Evolutionary conservation across 2,329 filamentous ascomycete species (phyloP), one percentile per base, ranked within the genome.

Genomic region (Sclerotinia nivalis): DNA sequence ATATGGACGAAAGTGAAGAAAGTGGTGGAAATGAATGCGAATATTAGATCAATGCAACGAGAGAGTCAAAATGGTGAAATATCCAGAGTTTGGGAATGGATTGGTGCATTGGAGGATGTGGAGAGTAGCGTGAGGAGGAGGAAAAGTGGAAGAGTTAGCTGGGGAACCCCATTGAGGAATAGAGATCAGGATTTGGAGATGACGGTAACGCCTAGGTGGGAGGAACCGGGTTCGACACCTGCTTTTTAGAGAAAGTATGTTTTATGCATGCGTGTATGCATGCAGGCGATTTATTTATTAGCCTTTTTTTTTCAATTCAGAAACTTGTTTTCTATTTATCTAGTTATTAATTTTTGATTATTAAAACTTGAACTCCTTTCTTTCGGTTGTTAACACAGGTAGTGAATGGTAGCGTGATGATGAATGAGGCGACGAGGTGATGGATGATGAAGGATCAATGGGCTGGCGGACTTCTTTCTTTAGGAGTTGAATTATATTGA

Each of bases 21-120:
- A 66, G 91, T 98, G 66, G 94, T 99, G 0, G 96, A 99, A 81
- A 89, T 90, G 80, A 99, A 99, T 79, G 91, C 92, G 71, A 99
- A 99, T 77, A 91, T 99, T 22, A 87, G 96, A 55, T 92, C 87
- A 0, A 84, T 86, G 81, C 81, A 94, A 86, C 82, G 93, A 83
- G 82, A 91, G 86, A 81, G 90, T 60, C 82, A 84, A 67, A 89
- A 85, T 74, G 89, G 88, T 47, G 89, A 91, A 76, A 85, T 91
- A 43, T 87, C 87, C 40, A 83, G 88, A 40, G 88, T 88, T 1
- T 91, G 88, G 88, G 89, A 91, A 77, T 91, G 88, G 88, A 90
- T 91, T 72, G 88, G 88, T 1, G 86, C 87, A 20, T 81, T 84
- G 25, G 79, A 82, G 25, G 83, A 69, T 50, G 22, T 75, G 20